Percentiles rank a stretch among this genome's conserved stretches.
These are phyloP conservation scores for Pterothamnion heteromorphum DNA, from an alignment of 31 red algal genomes.

Conservation along the genomic window DNA sequence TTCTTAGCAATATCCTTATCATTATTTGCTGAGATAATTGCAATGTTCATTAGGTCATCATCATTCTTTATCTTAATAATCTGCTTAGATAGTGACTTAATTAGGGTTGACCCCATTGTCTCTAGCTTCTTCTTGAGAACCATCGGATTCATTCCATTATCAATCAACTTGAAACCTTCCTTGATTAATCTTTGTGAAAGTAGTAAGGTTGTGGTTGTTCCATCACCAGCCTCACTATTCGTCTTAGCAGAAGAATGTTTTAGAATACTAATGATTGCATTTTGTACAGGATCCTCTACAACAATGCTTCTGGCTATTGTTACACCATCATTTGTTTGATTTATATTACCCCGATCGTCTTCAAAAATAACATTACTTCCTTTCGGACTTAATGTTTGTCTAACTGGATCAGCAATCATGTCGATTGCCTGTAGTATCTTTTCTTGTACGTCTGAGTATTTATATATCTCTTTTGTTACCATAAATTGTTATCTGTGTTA, in stretches of 20 bases:
- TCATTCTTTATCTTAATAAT: constrained; percentile 12
- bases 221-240: constrained; percentile 80
- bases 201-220: constrained; percentile 84
- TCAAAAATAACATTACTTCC: constrained; percentile 95
- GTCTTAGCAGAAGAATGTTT: constrained; percentile 93
- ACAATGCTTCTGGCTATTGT: constrained; percentile 86
- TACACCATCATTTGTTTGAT: constrained; percentile 91
- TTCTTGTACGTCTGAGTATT: constrained; percentile 66
- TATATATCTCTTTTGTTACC: constrained; percentile 78
- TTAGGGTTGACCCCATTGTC: constrained; percentile 57
- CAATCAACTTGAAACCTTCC: constrained; percentile 67
- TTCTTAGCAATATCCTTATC: constrained; percentile 83
- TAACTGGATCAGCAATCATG: constrained; percentile 87
- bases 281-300: constrained; percentile 73
- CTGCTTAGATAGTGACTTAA: constrained; percentile 53
- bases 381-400: constrained; percentile 87
- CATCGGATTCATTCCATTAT: constrained; percentile 75
- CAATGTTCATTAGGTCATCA: constrained; percentile 53
- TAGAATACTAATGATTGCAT: constrained; percentile 73
- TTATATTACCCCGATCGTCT: constrained; percentile 59
- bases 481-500: too few species aligned
- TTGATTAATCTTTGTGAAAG: constrained; percentile 73
- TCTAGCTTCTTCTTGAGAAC: constrained; percentile 74
- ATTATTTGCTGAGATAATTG: constrained; percentile 86
- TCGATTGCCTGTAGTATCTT: constrained; percentile 72